Conservation (phyloP, 495 filamentous ascomycete genomes). For the Copromyces sp. region DNA sequence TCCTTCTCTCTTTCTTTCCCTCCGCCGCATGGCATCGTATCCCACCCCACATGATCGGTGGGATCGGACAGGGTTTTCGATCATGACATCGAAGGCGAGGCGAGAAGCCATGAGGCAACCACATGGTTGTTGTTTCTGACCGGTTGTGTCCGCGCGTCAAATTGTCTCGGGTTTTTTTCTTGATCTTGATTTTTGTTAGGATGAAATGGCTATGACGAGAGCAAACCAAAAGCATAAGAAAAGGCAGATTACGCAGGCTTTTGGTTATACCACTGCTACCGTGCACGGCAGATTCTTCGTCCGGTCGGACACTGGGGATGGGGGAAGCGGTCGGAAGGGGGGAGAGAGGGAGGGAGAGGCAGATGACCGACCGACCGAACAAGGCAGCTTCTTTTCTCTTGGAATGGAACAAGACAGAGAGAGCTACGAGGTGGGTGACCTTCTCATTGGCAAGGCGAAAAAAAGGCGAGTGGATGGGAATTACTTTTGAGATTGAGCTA, state of each 20-base stretch:
- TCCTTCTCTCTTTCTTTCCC: background rate
- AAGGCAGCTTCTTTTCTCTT: too few relatives aligned
- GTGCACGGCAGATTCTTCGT: background rate
- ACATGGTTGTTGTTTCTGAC: background rate
- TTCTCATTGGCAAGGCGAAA: background rate
- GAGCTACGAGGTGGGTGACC: too few relatives aligned
- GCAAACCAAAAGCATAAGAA: background rate
- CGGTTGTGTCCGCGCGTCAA: background rate
- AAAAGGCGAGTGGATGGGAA: background rate
- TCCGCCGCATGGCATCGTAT: background rate
- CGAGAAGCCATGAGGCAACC: background rate
- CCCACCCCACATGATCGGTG: background rate
- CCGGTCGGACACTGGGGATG: background rate
- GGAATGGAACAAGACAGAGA: too few relatives aligned
- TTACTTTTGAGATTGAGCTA: background rate
- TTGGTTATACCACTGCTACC: background rate
- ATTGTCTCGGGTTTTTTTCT: background rate
- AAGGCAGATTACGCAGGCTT: background rate
- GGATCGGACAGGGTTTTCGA: background rate
- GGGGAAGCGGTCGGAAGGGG: background rate
- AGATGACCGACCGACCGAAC: background rate
- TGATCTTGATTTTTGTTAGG: background rate
- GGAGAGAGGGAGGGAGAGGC: background rate
- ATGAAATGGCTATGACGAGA: too few relatives aligned
- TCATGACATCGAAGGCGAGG: background rate